Base-by-base conservation (phyloP, 1,284 basidiomycete species). In the Cystobasidium pallidum region DNA sequence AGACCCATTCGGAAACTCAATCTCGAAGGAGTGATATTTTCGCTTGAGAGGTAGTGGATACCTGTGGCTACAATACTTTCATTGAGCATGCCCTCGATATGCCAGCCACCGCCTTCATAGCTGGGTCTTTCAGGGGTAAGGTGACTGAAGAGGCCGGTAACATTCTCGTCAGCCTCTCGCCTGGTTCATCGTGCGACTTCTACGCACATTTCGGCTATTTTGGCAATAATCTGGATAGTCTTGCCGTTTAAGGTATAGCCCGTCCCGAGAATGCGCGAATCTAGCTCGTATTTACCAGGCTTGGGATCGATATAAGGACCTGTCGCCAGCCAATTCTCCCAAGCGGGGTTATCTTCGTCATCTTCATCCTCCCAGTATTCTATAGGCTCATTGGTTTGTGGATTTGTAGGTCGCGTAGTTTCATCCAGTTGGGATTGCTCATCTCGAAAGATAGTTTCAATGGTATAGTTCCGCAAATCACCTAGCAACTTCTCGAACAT, bases 31-130 rank as follows among this genome's bases (percentile, higher is more conserved):
- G 52, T 61, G n/a, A 77, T 66, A 47, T 77, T 76, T 7, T 76
- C 49, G 24, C 74, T 52, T 65, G 66, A 73, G 66, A 76, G 75
- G 67, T 83, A 85, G 72, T 85, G 83, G 11, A 84, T 80, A 1
- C 81, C 81, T 0, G 82, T 84, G 7, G 83, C 85, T 1, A 84
- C 83, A 55, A 86, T 86, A 62, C 81, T 79, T 75, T 84, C 84
- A 74, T 85, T 86, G 72, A 81, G 78, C 85, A 85, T 86, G 24
- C 86, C 86, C 77, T 85, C 84, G 26, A 86, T 85, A 64, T 84
- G 85, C 86, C 86, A 87, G 8, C 78, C 76, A 3, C 82, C 81
- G 2, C 83, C 84, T 70, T 21, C 61, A 76, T 83, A 84, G 13
- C 30, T 63, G 1, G 82, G 82, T 39, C 80, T 80, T 45, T 84